Evolutionary conservation across 257 asterid species (phyloP).

Genomic region (Parsonsia alboflavescens): DNA sequence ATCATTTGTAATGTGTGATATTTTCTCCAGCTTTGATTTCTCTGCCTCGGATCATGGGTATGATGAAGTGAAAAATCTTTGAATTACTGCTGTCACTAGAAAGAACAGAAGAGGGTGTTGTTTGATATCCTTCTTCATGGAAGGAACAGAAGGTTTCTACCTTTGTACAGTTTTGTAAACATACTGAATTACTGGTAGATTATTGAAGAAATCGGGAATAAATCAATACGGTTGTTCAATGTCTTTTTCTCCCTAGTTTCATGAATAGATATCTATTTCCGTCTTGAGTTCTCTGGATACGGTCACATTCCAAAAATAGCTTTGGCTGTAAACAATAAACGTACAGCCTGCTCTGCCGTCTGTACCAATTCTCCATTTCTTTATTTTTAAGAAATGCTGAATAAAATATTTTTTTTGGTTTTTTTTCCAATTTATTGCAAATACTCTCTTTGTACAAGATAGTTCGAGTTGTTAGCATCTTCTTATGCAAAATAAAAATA

Average conservation of each 20-base stretch:
- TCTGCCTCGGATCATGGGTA: constrained; percentile 9
- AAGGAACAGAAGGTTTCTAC: constrained; percentile 4
- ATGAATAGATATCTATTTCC: too few relatives aligned
- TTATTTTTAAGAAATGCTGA: too few relatives aligned
- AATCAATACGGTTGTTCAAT: background rate
- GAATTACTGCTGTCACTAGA: background rate
- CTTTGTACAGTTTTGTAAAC: constrained; percentile 26
- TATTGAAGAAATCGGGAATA: background rate
- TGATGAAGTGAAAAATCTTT: constrained; percentile 17
- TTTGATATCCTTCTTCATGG: constrained; percentile 24
- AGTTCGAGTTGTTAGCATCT: too few relatives aligned
- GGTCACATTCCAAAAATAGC: too few relatives aligned
- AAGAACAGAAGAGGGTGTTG: constrained; percentile 10
- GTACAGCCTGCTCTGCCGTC: too few relatives aligned
- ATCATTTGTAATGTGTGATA: background rate
- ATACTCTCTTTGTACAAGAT: too few relatives aligned
- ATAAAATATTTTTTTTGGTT: too few relatives aligned
- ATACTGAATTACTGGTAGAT: background rate
- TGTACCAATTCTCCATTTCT: too few relatives aligned
- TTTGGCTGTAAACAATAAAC: too few relatives aligned
- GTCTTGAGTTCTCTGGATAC: too few relatives aligned
- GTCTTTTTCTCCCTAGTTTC: background rate
- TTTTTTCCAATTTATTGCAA: too few relatives aligned
- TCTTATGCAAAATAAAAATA: too few relatives aligned
- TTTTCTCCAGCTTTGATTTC: background rate